phyloP scores from a whole-genome alignment of 2,329 filamentous ascomycete genomes.

The Penicillium glabrum region DNA sequence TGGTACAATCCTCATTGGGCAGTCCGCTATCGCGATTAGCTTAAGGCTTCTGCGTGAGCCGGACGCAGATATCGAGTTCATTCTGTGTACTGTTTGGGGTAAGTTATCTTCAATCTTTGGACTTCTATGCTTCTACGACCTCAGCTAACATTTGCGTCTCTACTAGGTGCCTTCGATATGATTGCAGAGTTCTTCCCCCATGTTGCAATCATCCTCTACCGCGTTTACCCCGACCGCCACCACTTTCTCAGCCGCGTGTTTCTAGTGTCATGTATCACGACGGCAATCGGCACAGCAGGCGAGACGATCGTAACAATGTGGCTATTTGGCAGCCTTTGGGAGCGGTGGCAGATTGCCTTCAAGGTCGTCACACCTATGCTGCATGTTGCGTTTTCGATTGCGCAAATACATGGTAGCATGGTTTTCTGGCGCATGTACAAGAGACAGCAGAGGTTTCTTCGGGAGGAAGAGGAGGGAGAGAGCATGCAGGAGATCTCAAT shows the following conservation, averaged over 20 bases:
- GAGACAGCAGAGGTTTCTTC: slow-evolving; percentile 12
- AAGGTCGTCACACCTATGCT: slow-evolving; percentile 46
- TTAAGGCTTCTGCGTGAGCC: slow-evolving; percentile 24
- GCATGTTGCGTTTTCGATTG: slow-evolving; percentile 43
- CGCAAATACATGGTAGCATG: slow-evolving; percentile 45
- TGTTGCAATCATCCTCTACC: slow-evolving; percentile 48
- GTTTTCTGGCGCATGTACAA: slow-evolving; percentile 44
- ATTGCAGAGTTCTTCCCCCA: slow-evolving; percentile 50
- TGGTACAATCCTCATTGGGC: slow-evolving; percentile 43
- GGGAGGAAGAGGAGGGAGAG: neutral
- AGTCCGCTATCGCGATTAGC: slow-evolving; percentile 44
- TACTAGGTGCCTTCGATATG: slow-evolving; percentile 47
- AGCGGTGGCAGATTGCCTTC: slow-evolving; percentile 44
- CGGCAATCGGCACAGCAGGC: slow-evolving; percentile 38
- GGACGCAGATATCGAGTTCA: slow-evolving; percentile 38
- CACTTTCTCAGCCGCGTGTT: slow-evolving; percentile 42
- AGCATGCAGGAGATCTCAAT: neutral
- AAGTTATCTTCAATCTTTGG: slow-evolving; percentile 4
- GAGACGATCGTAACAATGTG: slow-evolving; percentile 48
- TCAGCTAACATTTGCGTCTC: neutral
- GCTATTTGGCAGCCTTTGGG: slow-evolving; percentile 46
- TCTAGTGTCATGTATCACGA: slow-evolving; percentile 36
- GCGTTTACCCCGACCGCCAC: slow-evolving; percentile 40
- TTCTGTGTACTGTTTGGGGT: slow-evolving; percentile 44
- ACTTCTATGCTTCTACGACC: neutral